Evolutionary conservation across 148 eudicot species (phyloP), one percentile per base, ranked within the genome.

Genomic region (Silene uniflora): DNA sequence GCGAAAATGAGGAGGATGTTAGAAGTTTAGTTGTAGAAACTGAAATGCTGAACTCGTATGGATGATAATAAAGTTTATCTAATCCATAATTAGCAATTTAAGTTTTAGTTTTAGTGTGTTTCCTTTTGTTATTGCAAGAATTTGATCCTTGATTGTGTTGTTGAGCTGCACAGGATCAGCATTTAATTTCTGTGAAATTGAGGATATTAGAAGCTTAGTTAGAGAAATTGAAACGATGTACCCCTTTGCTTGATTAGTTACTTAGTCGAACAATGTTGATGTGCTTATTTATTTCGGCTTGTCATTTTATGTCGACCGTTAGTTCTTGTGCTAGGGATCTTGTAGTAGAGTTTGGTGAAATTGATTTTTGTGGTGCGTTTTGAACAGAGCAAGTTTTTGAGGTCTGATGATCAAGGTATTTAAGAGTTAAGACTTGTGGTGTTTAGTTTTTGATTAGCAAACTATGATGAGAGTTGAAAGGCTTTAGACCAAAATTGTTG

Each of bases 61-160:
- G 8, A 21, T 60, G 25, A 19, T 60, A 39, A 39, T 39, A 39
- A 39, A 39, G 44, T 39, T 39, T 6, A 39, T 39, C 44, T 39
- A 39, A 39, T 39, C 9, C 44, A 39, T 19, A n/a, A 60, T 60
- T 60, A 18, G 63, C 6, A 25, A 60, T 19, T 7, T 60, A 10
- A 21, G 25, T 21, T 60, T 59, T 60, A 52, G 56, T 52, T 52
- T 11, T 39, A 39, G 44, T 10, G 16, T 16, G 56, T 16, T 16
- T 11, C 5, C 17, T 46, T 69, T 70, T 22, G 73, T 9, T 22
- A 49, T 27, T 54, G 73, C 62, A 71, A n/a, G 62, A 54, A 71
- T 25, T 71, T 54, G 62, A 54, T 10, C 9, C 14, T 54, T 71
- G 29, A 11, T 35, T 19, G 54, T 73, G 12, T 10, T n/a, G 63